Base-by-base conservation (phyloP, 1,284 basidiomycete genomes). In the Ustilago esculenta region DNA sequence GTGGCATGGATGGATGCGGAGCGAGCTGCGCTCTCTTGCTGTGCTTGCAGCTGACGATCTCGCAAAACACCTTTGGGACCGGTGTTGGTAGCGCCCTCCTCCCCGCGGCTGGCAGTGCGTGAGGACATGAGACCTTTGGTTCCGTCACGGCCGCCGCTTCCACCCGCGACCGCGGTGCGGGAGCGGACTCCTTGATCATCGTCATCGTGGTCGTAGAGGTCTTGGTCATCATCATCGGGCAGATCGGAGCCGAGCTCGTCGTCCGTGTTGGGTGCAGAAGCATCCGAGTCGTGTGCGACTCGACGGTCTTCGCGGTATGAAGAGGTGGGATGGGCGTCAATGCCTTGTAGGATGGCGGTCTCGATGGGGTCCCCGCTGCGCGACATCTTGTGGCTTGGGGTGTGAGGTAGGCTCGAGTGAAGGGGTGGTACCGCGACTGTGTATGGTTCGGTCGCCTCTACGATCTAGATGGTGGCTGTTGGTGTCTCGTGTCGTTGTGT, bases 21-120 rank as follows among this genome's bases (percentile, higher is more conserved):
- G 9, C 68, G 59, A 0, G 50, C 45, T 12, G 33, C 37, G 2
- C 45, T 41, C 5, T 71, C 37, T 9, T 64, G 58, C 29, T 52
- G 45, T 4, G 52, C 67, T 6, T 53, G 46, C 6, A 60, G 37
- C 41, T 57, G 50, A 17, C 50, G 64, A 53, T 77, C 75, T 11
- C 58, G 55, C 15, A 73, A 35, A 14, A 77, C 75, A 23, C 75
- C 75, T 41, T 77, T 77, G 25, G 72, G 73, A 7, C 75, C 75
- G 7, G 75, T 77, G 20, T 74, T 57, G 50, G 54, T 44, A 0
- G 71, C 70, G 4, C 68, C 68, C 9, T 57, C 53, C 17, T 43
- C 45, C 12, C 56, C 60, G 10, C 61, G 48, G 3, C 42, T 58
- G 8, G 56, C 49, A 4, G 57, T 51, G 3, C 46, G 46, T 4